Base-by-base conservation (phyloP, 495 filamentous ascomycete species). In the Podospora didyma region DNA sequence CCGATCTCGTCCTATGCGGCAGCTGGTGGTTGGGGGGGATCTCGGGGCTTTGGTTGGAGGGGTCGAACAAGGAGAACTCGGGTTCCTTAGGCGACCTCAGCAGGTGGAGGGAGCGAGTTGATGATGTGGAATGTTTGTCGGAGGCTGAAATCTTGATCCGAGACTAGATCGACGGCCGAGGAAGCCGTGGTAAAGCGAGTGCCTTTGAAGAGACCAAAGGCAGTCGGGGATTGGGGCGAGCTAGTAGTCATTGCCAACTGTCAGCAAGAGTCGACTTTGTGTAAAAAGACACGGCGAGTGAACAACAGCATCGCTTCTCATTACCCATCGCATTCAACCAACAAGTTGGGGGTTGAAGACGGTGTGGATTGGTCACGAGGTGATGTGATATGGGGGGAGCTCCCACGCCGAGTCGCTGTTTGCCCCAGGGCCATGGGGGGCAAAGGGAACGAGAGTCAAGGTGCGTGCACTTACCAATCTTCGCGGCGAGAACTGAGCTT, bases 1-100 rank as follows among this genome's bases (percentile, higher is more conserved):
- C 81, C 85, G 82, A 86, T 87, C 83, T 81, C 86, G 84, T 91
- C 88, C 89, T 97, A 97, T 97, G 91, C 92, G 92, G 92, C 92
- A 95, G 92, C 89, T 93, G 89, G 83, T 81, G 72, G 71, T 73
- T 76, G 79, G 76, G 74, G 79, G 55, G 75, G 68, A 76, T 76
- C 63, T 66, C 71, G 71, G 77, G 77, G 73, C 68, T 54, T 76
- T 78, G 78, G 82, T 78, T 78, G 76, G 71, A 63, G 78, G 73
- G 76, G 75, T 81, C 77, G 74, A 77, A 68, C 69, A 81, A 69
- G 62, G 66, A 59, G 63, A 70, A 63, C 61, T 72, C 76, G 74
- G 71, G 64, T 51, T 74, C 61, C 64, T 73, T 78, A 75, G 62
- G 60, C 58, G 72, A 73, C 65, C 65, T 74, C 73, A 79, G 77